These are phyloP conservation scores for Termitomyces sp. DNA, from an alignment of 768 basidiomycete genomes.

Conservation along the genomic window DNA sequence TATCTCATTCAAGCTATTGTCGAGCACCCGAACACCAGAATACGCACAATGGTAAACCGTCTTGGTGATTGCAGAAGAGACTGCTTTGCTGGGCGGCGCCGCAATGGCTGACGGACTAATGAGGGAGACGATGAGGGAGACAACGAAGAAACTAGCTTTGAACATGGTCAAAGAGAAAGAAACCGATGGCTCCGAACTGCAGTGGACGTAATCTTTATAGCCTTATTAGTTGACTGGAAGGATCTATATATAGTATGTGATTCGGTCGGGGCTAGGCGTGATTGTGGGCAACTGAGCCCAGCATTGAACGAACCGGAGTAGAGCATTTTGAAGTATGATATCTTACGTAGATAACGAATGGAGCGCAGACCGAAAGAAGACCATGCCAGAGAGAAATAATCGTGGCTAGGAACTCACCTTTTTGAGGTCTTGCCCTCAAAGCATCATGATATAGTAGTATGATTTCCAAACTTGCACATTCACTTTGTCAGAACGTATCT, in stretches of 20 bases:
- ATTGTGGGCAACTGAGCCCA: not conserved
- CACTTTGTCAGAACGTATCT: no score
- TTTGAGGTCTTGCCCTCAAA: no score
- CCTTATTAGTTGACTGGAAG: not conserved
- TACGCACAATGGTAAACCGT: not conserved
- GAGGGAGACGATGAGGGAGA: not conserved
- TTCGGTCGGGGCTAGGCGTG: not conserved
- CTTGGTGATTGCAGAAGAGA: not conserved
- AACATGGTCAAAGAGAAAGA: conserved; percentile 1
- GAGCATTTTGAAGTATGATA: no score
- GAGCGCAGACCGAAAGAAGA: no score
- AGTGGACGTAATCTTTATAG: not conserved
- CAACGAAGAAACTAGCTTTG: conserved; percentile 2
- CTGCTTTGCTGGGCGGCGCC: not conserved
- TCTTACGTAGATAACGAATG: no score
- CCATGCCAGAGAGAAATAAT: no score
- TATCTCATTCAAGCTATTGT: not conserved
- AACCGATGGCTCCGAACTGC: not conserved
- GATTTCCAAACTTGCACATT: no score
- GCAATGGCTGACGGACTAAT: not conserved
- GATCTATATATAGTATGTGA: not conserved
- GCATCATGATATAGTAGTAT: no score
- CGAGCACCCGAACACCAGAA: not conserved
- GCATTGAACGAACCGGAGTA: no score
- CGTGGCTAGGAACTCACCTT: no score